Percentiles rank a stretch among this genome's conserved stretches.
Evolutionary conservation across 768 basidiomycete genomes (phyloP).

Genomic region (Tulasnella sp.): DNA sequence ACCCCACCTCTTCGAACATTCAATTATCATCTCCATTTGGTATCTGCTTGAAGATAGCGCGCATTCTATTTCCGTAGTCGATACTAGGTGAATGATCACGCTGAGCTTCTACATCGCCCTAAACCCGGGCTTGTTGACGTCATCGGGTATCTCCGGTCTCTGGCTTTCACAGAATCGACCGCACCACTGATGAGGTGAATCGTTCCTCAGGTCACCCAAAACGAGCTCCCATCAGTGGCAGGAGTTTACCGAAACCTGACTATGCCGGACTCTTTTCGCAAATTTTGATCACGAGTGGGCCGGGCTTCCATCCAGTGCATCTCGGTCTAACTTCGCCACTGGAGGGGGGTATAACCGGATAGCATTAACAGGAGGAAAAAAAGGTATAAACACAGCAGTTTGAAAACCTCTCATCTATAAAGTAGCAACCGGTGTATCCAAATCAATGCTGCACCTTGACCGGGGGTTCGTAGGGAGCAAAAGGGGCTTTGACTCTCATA

Average conservation of each 20-base stretch:
- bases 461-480: slow-evolving; percentile 6
- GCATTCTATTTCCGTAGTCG: not conserved
- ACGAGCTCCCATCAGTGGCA: no score
- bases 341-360: not conserved
- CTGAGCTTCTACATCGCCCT: slow-evolving; percentile 21
- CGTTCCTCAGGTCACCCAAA: no score
- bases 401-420: not conserved
- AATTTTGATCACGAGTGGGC: not conserved
- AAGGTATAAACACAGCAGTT: not conserved
- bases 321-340: not conserved
- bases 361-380: not conserved
- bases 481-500: slow-evolving; percentile 17
- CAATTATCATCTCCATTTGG: slow-evolving; percentile 5
- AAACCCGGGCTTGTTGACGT: slow-evolving; percentile 15
- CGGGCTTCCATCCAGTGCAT: not conserved
- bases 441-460: not conserved
- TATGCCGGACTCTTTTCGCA: no score
- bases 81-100: slow-evolving; percentile 17
- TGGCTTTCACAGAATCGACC: no score
- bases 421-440: no score
- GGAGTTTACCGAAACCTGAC: no score
- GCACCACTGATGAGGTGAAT: no score
- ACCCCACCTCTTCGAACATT: not conserved
- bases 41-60: not conserved
- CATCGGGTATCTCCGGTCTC: not conserved